Percentiles rank a stretch among this genome's conserved stretches.
Evolutionary conservation across 108 stramenopile genomes (phyloP).

Genomic region (Cylindrotheca closterium): DNA sequence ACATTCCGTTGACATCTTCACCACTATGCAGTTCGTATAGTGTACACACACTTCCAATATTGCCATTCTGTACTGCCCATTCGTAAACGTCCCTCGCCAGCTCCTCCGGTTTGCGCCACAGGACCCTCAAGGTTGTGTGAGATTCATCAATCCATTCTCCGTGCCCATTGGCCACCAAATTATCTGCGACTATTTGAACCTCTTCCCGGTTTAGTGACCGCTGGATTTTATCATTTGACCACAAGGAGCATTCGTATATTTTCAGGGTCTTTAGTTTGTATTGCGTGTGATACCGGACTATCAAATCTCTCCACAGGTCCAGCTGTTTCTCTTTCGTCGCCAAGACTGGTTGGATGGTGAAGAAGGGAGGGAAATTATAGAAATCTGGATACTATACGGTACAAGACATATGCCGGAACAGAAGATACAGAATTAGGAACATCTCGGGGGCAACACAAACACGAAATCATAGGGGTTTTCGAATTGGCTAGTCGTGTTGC

Average conservation of each 20-base stretch:
- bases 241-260: conserved; percentile 85
- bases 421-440: not conserved
- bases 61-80: conserved; percentile 77
- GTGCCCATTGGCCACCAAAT: conserved; percentile 68
- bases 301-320: conserved; percentile 81
- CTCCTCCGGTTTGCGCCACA: conserved; percentile 88
- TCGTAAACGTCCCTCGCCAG: conserved; percentile 83
- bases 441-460: not conserved
- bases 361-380: conserved; percentile 89
- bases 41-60: conserved; percentile 75
- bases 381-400: conserved; percentile 80
- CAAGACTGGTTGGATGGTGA: conserved; percentile 84
- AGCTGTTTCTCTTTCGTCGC: conserved; percentile 81
- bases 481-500: no score
- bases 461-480: not conserved
- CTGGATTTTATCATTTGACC: conserved; percentile 71
- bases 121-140: conserved; percentile 69
- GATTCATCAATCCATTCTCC: conserved; percentile 85
- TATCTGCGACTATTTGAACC: conserved; percentile 51
- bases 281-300: conserved; percentile 75
- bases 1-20: conserved; percentile 88
- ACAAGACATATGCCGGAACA: not conserved
- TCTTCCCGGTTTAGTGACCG: conserved; percentile 56
- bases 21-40: conserved; percentile 86
- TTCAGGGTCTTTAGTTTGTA: conserved; percentile 78